Evolutionary conservation across 441 rosid genomes (phyloP).

Genomic region (Oxalis stricta): DNA sequence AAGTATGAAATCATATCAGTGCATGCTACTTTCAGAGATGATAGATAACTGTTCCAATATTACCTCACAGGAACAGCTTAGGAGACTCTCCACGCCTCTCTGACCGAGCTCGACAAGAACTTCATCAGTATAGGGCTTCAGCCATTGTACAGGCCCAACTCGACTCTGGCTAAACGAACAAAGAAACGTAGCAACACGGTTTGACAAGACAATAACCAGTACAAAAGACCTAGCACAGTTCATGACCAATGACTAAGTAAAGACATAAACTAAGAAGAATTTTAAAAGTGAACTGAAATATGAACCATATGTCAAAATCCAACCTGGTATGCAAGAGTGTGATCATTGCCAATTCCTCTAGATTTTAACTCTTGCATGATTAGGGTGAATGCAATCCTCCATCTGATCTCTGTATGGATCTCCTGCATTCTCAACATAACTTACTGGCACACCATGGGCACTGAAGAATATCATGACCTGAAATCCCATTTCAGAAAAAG

Average conservation of each 20-base stretch:
- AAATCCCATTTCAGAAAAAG: constrained; percentile 5
- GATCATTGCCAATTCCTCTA: constrained; percentile 57
- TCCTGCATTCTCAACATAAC: constrained; percentile 79
- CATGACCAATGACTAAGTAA: background rate
- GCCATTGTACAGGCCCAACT: constrained; percentile 97
- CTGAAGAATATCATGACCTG: constrained; percentile 90
- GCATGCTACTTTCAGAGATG: background rate
- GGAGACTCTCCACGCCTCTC: constrained; percentile 85
- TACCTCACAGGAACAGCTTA: constrained; percentile 95
- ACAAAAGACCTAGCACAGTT: background rate
- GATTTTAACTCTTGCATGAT: constrained; percentile 76
- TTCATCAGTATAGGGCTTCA: constrained; percentile 93
- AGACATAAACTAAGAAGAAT: background rate
- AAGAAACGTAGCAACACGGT: background rate
- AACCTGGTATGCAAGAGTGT: constrained; percentile 87
- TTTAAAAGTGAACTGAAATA: constrained; percentile 1
- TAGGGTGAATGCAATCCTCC: constrained; percentile 78
- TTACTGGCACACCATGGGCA: constrained; percentile 93
- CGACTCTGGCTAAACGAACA: constrained; percentile 54
- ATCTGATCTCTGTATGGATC: constrained; percentile 95
- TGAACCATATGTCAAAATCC: constrained; percentile 3
- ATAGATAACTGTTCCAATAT: too few species aligned
- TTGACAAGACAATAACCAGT: background rate
- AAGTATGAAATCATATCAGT: background rate
- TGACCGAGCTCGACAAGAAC: constrained; percentile 89